Base-by-base conservation (phyloP, 2,329 filamentous ascomycete species). In the Podosphaera leucotricha region DNA sequence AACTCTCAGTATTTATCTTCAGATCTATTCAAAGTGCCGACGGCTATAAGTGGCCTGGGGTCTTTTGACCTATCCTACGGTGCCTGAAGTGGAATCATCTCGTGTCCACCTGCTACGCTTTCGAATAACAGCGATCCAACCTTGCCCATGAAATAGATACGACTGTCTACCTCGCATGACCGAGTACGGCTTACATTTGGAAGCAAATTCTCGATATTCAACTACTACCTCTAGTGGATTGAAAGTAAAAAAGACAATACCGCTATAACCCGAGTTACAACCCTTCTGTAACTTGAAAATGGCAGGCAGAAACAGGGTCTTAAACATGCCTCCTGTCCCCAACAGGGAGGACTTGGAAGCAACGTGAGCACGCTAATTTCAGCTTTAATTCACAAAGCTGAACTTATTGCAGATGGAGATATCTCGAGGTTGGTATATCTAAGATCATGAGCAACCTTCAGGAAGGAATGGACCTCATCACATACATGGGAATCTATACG, bases 401-500 rank as follows among this genome's bases (percentile, higher is more conserved):
- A 51, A 44, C 38, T n/a, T 40, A 21, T 16, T 35, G 43, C 54
- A 92, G 83, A 64, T 98, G 90, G 90, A 67, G 70, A 46, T 95
- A 92, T 61, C 70, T 98, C 43, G 79, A 94, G 61, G 70, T 70
- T 48, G 86, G 87, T 50, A 85, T 98, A 53, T 76, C 84, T 51
- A 82, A 79, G 59, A 92, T 98, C 57, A 95, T 98, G 87, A 74
- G 75, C 53, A 81, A 92, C 57, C 70, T 95, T 22, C 81, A 87
- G 56, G 80, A 84, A 52, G 90, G 90, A 48, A 81, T 98, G 63
- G 86, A 94, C 57, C 85, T 95, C 77, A 75, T 80, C 54, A 87
- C 83, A 54, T 95, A 95, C 64, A 94, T 95, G 87, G 84, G 82
- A 46, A 76, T 94, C 48, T 95, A 95, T 64, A 94, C 87, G 79